Evolutionary conservation across 208 protist species (phyloP), one percentile per base, ranked within the genome.

Genomic region (Leishmania gerbilli): DNA sequence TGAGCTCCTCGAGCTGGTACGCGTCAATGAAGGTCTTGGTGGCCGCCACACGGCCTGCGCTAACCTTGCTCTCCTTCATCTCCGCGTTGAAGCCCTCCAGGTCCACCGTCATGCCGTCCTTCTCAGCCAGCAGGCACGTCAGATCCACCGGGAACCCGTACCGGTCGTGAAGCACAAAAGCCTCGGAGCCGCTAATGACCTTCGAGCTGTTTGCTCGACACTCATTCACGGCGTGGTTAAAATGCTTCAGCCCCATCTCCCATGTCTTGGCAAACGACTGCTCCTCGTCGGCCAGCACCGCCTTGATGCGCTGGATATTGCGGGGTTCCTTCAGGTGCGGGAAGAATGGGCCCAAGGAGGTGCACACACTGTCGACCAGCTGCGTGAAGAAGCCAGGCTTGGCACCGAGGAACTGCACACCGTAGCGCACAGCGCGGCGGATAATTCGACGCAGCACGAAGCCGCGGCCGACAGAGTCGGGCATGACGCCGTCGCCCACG

Each of bases 101-200:
- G 74, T 99, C 95, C 21, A 99, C 97, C 58, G 69, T 86, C 88
- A 98, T 93, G 71, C 87, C 88, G 31, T 84, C 90, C 93, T 99
- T 99, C 79, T 99, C 94, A 6, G 99, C 99, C 87, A 99, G 99
- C 60, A 99, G 87, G 42, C 92, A 91, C 27, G 99, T 99, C 27
- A 99, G 94, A 85, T 99, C 99, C 45, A 99, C 89, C 15, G 99
- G 99, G 89, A 99, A 99, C 81, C 99, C 99, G 90, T 99, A 99
- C 79, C 98, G 96, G 85, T 99, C 98, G 82, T 99, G 98, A 27
- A 99, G 92, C 45, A 95, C 90, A 82, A 99, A 99, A 13, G 98
- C 97, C 71, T 98, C 89, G 13, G 87, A 75, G 71, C 94, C 98
- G 79, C 89, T 89, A 86, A 99, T 96, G 17, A 91, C 86, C 24